Base-by-base conservation (phyloP, 345 rosid species). In the Salix udensis region DNA sequence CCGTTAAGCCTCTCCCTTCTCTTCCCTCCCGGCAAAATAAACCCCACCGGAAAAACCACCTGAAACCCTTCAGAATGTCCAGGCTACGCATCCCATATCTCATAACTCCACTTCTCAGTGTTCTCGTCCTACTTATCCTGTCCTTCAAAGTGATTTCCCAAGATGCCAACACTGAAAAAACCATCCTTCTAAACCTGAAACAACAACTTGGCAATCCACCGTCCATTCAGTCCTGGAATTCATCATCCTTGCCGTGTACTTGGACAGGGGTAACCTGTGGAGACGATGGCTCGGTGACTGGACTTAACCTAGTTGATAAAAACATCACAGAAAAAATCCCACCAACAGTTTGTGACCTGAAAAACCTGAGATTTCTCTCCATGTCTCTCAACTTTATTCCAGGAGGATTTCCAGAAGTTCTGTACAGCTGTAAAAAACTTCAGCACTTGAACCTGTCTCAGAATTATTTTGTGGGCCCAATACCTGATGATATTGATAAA, bases 371-470 rank as follows among this genome's bases (percentile, higher is more conserved):
- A 6, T 1, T 0, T 2, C 89, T 96, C 1, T 31, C 84, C 73
- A 82, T 96, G 72, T 11, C 40, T 0, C 1, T 1, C 7, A 96
- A 96, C 67, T 74, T 1, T 60, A 89, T 96, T 52, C 81, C 92
- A 11, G 92, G 94, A 0, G 84, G 74, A 39, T 93, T 93, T 68
- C 99, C 98, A 12, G 82, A 23, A 7, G 36, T 76, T 19, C 82
- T 96, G 6, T 91, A 89, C 79, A 85, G 81, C 31, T 96, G 99
- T 80, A 74, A 86, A 13, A 89, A 84, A 76, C 94, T 96, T 10
- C 82, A 82, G 39, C 0, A 26, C 1, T 81, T 96, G 10, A 88
- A 93, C 79, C 86, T 96, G 50, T 91, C 97, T 0, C 85, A 83
- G 68, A 96, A 96, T 77, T 58, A 28, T 65, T 91, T 96, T 68